Conservation (phyloP, 2,329 filamentous ascomycete species). For the Arachnomyces sp. region DNA sequence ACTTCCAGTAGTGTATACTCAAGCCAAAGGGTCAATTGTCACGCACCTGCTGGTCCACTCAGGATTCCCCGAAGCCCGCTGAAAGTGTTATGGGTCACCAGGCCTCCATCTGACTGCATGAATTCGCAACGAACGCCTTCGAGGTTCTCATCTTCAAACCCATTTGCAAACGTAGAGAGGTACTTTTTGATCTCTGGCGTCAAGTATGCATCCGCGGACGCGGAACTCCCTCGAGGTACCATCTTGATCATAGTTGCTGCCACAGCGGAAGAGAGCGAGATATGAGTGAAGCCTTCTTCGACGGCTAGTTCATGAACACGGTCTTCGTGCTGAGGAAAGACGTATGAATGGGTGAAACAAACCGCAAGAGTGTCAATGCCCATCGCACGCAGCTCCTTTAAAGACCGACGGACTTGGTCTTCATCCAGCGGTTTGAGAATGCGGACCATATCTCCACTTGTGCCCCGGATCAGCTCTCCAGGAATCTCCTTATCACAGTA, state of each 20-base stretch:
- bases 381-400: constrained; percentile 61
- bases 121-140: constrained; percentile 84
- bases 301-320: constrained; percentile 68
- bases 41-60: constrained; percentile 86
- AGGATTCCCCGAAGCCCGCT: constrained; percentile 81
- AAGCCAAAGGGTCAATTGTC: too few species aligned
- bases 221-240: constrained; percentile 66
- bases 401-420: constrained; percentile 48
- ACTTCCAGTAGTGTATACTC: too few species aligned
- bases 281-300: constrained; percentile 70
- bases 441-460: constrained; percentile 59
- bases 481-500: constrained; percentile 85
- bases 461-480: constrained; percentile 51
- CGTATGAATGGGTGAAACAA: constrained; percentile 85
- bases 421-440: constrained; percentile 55
- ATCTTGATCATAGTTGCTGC: constrained; percentile 81
- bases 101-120: constrained; percentile 82
- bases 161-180: constrained; percentile 65
- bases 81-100: constrained; percentile 56
- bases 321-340: constrained; percentile 76
- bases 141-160: constrained; percentile 56
- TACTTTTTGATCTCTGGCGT: constrained; percentile 70
- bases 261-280: constrained; percentile 76
- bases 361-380: constrained; percentile 68
- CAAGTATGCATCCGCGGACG: constrained; percentile 71